Percentiles rank a stretch among this genome's conserved stretches.
Conservation (phyloP, 345 rosid species). For the Hypericum perforatum region DNA sequence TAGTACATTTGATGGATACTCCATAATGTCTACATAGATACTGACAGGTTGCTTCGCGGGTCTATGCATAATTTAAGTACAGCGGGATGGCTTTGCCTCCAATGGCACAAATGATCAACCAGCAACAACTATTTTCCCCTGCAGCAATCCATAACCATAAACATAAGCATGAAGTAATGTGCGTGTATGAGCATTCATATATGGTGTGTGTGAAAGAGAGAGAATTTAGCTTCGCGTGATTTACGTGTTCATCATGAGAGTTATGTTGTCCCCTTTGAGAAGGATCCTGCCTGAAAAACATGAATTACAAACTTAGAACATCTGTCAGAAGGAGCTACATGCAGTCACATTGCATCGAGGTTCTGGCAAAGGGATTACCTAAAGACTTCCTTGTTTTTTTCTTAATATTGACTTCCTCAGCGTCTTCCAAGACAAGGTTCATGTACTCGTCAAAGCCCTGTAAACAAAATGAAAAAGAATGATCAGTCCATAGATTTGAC, state of each 20-base stretch:
- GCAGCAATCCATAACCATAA: too few relatives aligned
- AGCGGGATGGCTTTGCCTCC: too few relatives aligned
- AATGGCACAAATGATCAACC: too few relatives aligned
- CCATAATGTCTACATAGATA: too few relatives aligned
- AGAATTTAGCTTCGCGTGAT: not conserved
- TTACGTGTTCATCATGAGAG: slow-evolving; percentile 92
- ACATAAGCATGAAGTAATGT: too few relatives aligned
- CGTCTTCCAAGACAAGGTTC: slow-evolving; percentile 93
- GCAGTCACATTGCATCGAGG: not conserved
- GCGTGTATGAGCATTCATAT: too few relatives aligned
- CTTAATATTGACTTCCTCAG: slow-evolving; percentile 89
- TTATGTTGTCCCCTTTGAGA: slow-evolving; percentile 86
- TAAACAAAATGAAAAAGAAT: not conserved
- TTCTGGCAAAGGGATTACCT: slow-evolving; percentile 29
- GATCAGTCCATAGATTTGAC: not conserved
- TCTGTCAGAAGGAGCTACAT: not conserved
- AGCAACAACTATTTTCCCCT: too few relatives aligned
- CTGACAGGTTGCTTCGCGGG: too few relatives aligned
- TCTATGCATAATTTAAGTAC: too few relatives aligned
- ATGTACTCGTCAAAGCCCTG: slow-evolving; percentile 98
- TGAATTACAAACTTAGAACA: slow-evolving; percentile 2
- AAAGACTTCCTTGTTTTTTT: slow-evolving; percentile 75
- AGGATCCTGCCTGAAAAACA: slow-evolving; percentile 59
- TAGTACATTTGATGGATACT: too few relatives aligned
- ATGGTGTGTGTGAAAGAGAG: too few relatives aligned